Percentiles rank a stretch among this genome's conserved stretches.
These are phyloP conservation scores for Hericium alpestre DNA, from an alignment of 768 basidiomycete genomes.

Conservation along the genomic window DNA sequence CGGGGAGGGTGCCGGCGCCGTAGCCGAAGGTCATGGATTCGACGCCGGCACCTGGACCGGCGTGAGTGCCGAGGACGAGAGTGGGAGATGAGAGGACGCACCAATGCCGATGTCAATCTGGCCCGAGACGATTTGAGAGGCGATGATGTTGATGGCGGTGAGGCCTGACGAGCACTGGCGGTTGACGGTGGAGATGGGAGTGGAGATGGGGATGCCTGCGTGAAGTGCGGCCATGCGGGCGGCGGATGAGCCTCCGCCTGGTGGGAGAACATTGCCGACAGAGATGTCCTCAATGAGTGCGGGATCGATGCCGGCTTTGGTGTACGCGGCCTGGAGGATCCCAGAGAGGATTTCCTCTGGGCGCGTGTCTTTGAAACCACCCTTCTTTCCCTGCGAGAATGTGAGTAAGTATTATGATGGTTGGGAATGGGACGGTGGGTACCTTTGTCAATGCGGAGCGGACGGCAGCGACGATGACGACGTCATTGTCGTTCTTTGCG, in stretches of 20 bases:
- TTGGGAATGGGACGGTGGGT: conserved; percentile 9
- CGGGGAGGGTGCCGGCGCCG: conserved; percentile 45
- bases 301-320: conserved; percentile 61
- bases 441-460: conserved; percentile 92
- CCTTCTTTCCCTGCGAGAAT: conserved; percentile 55
- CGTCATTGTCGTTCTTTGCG: conserved; percentile 70
- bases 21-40: conserved; percentile 84
- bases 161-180: conserved; percentile 86
- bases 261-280: conserved; percentile 83
- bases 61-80: not conserved
- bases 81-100: conserved; percentile 20
- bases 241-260: conserved; percentile 69
- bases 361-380: conserved; percentile 84
- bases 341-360: conserved; percentile 75
- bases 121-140: conserved; percentile 64
- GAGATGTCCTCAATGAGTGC: conserved; percentile 73
- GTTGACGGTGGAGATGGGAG: conserved; percentile 75
- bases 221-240: conserved; percentile 84
- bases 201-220: conserved; percentile 72
- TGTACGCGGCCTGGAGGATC: conserved; percentile 66
- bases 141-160: conserved; percentile 72
- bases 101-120: conserved; percentile 89
- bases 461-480: conserved; percentile 82
- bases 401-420: not conserved
- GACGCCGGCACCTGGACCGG: conserved; percentile 59